Evolutionary conservation across 352 stramenopile genomes (phyloP).

Genomic region (Phytophthora foliorum): DNA sequence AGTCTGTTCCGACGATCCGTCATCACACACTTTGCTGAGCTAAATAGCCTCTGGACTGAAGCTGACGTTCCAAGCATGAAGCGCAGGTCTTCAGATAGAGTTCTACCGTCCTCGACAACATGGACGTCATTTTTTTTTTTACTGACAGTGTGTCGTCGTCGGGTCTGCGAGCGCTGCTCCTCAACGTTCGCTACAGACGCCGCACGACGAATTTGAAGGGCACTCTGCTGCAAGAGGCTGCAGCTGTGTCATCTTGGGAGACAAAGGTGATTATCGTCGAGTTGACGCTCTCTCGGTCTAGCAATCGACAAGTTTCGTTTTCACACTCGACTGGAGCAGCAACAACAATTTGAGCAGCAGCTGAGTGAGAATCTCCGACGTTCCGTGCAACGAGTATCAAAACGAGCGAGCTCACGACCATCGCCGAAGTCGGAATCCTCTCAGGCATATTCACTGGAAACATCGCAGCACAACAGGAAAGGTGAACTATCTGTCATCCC

Average conservation of each 20-base stretch:
- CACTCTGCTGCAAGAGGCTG: constrained; percentile 53
- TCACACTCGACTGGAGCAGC: constrained; percentile 33
- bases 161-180: too few relatives aligned
- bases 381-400: too few relatives aligned
- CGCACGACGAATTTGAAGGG: constrained; percentile 66
- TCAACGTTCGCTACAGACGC: constrained; percentile 54
- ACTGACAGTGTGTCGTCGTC: too few relatives aligned
- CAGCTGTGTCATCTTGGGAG: constrained; percentile 46
- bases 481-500: too few relatives aligned
- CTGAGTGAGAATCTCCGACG: too few relatives aligned
- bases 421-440: too few relatives aligned
- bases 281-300: constrained; percentile 64
- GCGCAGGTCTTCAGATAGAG: too few relatives aligned
- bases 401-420: too few relatives aligned
- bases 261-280: constrained; percentile 44
- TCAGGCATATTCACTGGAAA: too few relatives aligned
- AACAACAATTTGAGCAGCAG: constrained; percentile 3
- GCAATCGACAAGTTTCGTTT: constrained; percentile 67
- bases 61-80: background rate
- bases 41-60: constrained; percentile 1
- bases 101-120: constrained; percentile 69
- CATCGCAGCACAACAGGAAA: too few relatives aligned
- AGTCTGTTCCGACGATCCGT: background rate
- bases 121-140: constrained; percentile 66
- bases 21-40: constrained; percentile 1